Conservation (phyloP, 768 basidiomycete genomes). For the Leccinum pellstonianum region DNA sequence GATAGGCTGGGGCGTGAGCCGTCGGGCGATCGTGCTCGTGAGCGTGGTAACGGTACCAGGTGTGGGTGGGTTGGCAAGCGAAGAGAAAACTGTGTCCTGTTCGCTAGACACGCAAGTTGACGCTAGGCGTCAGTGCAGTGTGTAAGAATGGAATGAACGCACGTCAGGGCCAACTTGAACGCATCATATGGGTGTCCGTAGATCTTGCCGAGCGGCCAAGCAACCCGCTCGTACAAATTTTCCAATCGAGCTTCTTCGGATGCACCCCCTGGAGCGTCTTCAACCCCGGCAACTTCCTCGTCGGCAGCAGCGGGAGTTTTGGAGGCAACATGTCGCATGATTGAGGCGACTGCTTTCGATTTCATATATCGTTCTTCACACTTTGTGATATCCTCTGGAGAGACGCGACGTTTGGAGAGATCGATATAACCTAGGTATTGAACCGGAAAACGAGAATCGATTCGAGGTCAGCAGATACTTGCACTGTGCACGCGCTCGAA, state of each 20-base stretch:
- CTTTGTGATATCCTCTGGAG: slow-evolving; percentile 97
- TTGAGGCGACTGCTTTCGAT: slow-evolving; percentile 92
- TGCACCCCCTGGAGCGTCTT: slow-evolving; percentile 31
- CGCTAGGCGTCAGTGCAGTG: not conserved
- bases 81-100: slow-evolving; percentile 76
- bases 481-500: not conserved
- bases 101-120: slow-evolving; percentile 42
- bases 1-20: slow-evolving; percentile 96
- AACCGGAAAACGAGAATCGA: not conserved
- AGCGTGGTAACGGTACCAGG: slow-evolving; percentile 61
- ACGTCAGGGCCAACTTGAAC: slow-evolving; percentile 96
- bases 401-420: slow-evolving; percentile 96
- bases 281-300: slow-evolving; percentile 24
- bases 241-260: slow-evolving; percentile 83
- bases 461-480: not conserved
- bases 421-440: slow-evolving; percentile 84
- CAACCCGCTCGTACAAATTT: slow-evolving; percentile 84
- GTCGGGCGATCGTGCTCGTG: slow-evolving; percentile 83
- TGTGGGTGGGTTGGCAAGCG: slow-evolving; percentile 58
- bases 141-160: slow-evolving; percentile 40
- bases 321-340: slow-evolving; percentile 87
- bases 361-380: slow-evolving; percentile 99
- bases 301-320: slow-evolving; percentile 41
- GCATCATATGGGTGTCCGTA: slow-evolving; percentile 98
- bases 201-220: slow-evolving; percentile 88